Evolutionary conservation across 2,329 filamentous ascomycete genomes (phyloP).

Genomic region (Sporothrix protearum): DNA sequence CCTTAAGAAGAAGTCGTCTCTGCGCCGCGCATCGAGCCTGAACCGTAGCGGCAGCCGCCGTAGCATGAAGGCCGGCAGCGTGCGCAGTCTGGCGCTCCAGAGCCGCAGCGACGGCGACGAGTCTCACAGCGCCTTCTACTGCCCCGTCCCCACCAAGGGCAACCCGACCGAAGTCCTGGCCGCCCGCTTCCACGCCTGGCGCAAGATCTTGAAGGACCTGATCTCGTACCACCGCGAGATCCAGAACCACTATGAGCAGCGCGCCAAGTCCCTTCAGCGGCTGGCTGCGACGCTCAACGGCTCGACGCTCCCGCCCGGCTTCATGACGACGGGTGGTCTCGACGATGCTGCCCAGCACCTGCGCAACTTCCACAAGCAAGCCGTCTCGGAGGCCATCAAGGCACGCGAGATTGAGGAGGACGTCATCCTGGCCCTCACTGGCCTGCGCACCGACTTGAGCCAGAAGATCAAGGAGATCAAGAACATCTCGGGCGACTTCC

Average conservation of each 20-base stretch:
- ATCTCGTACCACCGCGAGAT: slow-evolving; percentile 93
- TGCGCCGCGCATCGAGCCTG: slow-evolving; percentile 70
- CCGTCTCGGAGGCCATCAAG: slow-evolving; percentile 78
- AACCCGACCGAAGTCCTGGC: slow-evolving; percentile 85
- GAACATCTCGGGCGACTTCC: slow-evolving; percentile 87
- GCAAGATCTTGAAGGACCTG: slow-evolving; percentile 89
- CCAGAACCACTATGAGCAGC: slow-evolving; percentile 80
- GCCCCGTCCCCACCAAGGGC: slow-evolving; percentile 81
- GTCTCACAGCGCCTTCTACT: slow-evolving; percentile 79
- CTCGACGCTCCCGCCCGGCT: slow-evolving; percentile 67
- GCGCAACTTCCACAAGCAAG: slow-evolving; percentile 75
- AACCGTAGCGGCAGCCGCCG: slow-evolving; percentile 75
- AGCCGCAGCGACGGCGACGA: slow-evolving; percentile 65
- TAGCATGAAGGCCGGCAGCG: slow-evolving; percentile 81
- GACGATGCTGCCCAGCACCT: slow-evolving; percentile 81
- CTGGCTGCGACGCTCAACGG: slow-evolving; percentile 82
- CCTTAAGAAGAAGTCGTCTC: slow-evolving; percentile 80
- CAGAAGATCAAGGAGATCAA: slow-evolving; percentile 99
- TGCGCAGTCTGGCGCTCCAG: slow-evolving; percentile 72
- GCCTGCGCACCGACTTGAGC: slow-evolving; percentile 79
- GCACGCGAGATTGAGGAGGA: slow-evolving; percentile 87
- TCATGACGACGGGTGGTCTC: slow-evolving; percentile 78
- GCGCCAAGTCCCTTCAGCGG: slow-evolving; percentile 76
- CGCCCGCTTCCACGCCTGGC: slow-evolving; percentile 90
- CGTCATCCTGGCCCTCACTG: slow-evolving; percentile 81